phyloP scores from a whole-genome alignment of 306 rosid species.

The Casuarina equisetifolia region DNA sequence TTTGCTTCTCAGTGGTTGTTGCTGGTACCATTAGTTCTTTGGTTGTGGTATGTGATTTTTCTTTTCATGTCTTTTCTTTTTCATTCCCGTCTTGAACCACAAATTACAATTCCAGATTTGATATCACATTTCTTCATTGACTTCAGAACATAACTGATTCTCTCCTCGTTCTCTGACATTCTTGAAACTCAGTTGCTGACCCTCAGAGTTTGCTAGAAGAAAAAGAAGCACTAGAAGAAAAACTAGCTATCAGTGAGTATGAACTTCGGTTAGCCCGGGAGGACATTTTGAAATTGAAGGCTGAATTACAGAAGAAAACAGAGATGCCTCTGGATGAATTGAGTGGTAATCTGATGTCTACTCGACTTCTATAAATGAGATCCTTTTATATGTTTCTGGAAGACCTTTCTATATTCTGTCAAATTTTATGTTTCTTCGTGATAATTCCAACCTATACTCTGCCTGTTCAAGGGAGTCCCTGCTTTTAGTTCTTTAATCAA shows the following conservation, averaged over 20 bases:
- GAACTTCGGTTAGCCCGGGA: constrained; percentile 94
- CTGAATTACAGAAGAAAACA: constrained; percentile 63
- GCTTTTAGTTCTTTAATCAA: constrained; percentile 1
- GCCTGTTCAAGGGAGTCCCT: background rate
- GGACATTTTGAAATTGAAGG: constrained; percentile 68
- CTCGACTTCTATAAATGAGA: constrained; percentile 1
- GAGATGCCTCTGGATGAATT: constrained; percentile 38
- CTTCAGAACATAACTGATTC: constrained; percentile 8
- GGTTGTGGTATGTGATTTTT: background rate
- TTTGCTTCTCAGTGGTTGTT: background rate
- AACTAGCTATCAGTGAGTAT: constrained; percentile 82
- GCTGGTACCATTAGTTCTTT: background rate
- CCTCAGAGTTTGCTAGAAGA: constrained; percentile 89
- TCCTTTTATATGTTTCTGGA: constrained; percentile 9
- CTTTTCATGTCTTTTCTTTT: background rate
- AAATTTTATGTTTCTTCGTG: constrained; percentile 12
- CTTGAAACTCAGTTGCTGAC: constrained; percentile 73
- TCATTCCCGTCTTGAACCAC: background rate
- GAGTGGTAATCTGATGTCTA: constrained; percentile 50
- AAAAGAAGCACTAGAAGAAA: constrained; percentile 78
- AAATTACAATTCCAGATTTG: background rate
- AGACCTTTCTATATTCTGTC: constrained; percentile 8
- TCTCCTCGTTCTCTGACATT: constrained; percentile 25
- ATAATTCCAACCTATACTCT: constrained; percentile 8
- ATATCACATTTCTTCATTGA: background rate